These are phyloP conservation scores for Spiraea crenata DNA, from an alignment of 331 rosid species.

Conservation along the genomic window DNA sequence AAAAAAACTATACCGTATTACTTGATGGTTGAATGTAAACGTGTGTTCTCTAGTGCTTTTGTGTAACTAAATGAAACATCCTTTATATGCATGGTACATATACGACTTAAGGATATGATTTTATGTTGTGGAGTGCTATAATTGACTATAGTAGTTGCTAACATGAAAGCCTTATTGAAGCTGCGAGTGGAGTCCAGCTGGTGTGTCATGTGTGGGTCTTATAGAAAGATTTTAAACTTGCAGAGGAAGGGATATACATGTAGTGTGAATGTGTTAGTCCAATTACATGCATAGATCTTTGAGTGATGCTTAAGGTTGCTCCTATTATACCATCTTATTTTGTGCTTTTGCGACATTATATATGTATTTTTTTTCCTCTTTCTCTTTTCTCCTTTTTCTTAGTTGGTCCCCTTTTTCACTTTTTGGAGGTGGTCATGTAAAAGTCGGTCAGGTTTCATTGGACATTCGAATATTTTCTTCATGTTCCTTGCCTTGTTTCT, in stretches of 20 bases:
- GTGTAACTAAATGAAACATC: too few species aligned
- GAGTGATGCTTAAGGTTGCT: constrained; percentile 15
- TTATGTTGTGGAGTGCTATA: neutral
- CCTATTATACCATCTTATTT: neutral
- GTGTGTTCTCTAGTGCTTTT: too few species aligned
- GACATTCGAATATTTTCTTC: neutral
- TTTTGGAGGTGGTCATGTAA: neutral
- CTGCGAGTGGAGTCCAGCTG: neutral
- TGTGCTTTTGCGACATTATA: neutral
- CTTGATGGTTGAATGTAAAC: too few species aligned
- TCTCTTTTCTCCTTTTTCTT: neutral
- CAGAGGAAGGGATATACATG: neutral
- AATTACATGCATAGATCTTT: neutral
- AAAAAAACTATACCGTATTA: too few species aligned
- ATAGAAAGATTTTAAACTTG: neutral
- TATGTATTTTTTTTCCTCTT: neutral
- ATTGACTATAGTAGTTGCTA: neutral
- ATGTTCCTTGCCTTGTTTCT: constrained; percentile 7
- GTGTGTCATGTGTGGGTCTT: neutral
- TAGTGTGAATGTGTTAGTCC: constrained; percentile 14
- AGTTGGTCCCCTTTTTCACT: neutral
- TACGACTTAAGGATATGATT: neutral
- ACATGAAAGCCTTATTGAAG: constrained; percentile 4
- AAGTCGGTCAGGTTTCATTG: neutral
- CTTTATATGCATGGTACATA: too few species aligned